Evolutionary conservation across 805 yeast genomes (phyloP).

Genomic region (Starmerella davenportii): DNA sequence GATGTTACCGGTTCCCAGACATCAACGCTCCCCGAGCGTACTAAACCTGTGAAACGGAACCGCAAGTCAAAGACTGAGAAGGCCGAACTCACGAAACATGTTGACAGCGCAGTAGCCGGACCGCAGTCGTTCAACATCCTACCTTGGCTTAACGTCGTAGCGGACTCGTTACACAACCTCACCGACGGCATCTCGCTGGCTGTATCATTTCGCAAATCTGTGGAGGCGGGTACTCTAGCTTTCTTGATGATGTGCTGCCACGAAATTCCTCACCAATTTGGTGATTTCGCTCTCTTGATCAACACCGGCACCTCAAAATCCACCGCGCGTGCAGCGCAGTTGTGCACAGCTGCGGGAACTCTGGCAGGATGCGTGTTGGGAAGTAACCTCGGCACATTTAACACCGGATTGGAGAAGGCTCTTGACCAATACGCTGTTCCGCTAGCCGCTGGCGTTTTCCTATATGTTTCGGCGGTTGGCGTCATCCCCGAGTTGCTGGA

Average conservation of each 20-base stretch:
- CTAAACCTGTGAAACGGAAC: neutral
- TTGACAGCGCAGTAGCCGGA: too few species aligned
- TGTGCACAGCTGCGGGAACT: slow-evolving; percentile 47
- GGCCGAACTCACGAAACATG: neutral
- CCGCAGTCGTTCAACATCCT: neutral
- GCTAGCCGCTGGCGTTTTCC: slow-evolving; percentile 58
- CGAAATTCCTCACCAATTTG: slow-evolving; percentile 68
- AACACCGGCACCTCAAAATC: slow-evolving; percentile 51
- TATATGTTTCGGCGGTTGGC: slow-evolving; percentile 55
- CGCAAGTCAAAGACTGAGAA: slow-evolving; percentile 2
- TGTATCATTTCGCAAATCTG: slow-evolving; percentile 46
- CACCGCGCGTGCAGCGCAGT: slow-evolving; percentile 50
- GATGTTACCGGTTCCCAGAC: neutral
- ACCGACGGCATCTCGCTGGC: slow-evolving; percentile 65
- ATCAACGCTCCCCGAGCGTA: neutral
- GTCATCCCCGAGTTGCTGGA: slow-evolving; percentile 58
- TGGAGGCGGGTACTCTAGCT: slow-evolving; percentile 46
- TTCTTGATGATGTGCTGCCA: slow-evolving; percentile 56
- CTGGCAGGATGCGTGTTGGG: slow-evolving; percentile 39
- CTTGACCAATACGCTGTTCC: slow-evolving; percentile 31
- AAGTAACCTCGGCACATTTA: slow-evolving; percentile 20
- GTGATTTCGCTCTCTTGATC: slow-evolving; percentile 57
- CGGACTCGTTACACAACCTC: slow-evolving; percentile 57
- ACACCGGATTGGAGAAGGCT: slow-evolving; percentile 28
- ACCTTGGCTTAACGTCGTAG: slow-evolving; percentile 35